A percentile compares a stretch with the other conserved stretches of the same genome.
Evolutionary conservation across 768 basidiomycete species (phyloP).

Genomic region (Tricholoma furcatifolium): DNA sequence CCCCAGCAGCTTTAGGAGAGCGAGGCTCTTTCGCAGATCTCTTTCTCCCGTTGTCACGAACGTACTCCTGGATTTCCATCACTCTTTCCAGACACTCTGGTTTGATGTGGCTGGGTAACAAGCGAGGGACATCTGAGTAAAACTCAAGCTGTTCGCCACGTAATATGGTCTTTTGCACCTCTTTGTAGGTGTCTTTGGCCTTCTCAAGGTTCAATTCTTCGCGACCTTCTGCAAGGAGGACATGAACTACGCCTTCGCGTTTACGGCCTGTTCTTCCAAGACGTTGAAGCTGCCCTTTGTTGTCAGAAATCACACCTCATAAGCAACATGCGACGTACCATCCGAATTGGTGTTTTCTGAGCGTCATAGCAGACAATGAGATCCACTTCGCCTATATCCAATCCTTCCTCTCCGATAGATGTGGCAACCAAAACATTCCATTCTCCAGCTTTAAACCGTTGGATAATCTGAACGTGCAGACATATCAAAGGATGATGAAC

Average conservation of each 20-base stretch:
- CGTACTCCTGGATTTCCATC: slow-evolving; percentile 80
- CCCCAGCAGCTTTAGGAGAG: slow-evolving; percentile 31
- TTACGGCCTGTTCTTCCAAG: slow-evolving; percentile 95
- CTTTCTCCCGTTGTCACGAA: slow-evolving; percentile 46
- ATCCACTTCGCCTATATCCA: slow-evolving; percentile 98
- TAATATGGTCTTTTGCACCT: slow-evolving; percentile 86
- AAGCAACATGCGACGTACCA: slow-evolving; percentile 53
- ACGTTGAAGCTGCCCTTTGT: slow-evolving; percentile 75
- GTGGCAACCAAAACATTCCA: slow-evolving; percentile 95
- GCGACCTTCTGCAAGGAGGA: slow-evolving; percentile 84
- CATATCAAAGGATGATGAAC: neutral
- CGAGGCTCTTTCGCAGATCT: slow-evolving; percentile 30
- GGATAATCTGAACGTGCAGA: slow-evolving; percentile 62
- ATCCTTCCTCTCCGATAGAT: slow-evolving; percentile 95
- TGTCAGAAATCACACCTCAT: neutral
- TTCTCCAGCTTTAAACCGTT: slow-evolving; percentile 81
- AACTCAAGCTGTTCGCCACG: slow-evolving; percentile 86
- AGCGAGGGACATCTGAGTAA: slow-evolving; percentile 86
- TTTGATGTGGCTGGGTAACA: slow-evolving; percentile 76
- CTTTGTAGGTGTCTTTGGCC: slow-evolving; percentile 81
- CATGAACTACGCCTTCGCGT: slow-evolving; percentile 85
- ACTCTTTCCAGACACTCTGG: slow-evolving; percentile 77
- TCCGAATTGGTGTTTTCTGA: slow-evolving; percentile 93
- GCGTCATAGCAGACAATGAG: slow-evolving; percentile 96
- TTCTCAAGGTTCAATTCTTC: slow-evolving; percentile 91